These are phyloP conservation scores for Sicyos edulis DNA, from an alignment of 306 rosid genomes.

Conservation along the genomic window DNA sequence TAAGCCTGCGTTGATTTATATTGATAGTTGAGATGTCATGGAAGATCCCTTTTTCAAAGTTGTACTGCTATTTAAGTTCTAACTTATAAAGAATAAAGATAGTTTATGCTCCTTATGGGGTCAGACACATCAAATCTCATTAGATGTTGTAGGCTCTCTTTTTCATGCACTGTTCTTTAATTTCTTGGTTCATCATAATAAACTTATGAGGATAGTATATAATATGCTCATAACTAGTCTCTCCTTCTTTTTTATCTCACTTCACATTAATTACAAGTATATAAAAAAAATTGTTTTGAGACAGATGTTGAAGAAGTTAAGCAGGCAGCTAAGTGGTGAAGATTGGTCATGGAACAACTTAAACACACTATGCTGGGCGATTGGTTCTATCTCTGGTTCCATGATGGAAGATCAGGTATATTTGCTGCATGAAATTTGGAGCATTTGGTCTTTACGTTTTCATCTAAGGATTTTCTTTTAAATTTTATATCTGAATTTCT, in stretches of 20 bases:
- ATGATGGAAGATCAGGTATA: constrained; percentile 95
- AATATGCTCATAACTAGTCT: background rate
- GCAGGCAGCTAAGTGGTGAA: constrained; percentile 90
- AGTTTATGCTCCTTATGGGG: too few relatives aligned
- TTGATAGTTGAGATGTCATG: background rate
- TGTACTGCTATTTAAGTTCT: background rate
- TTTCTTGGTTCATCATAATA: too few relatives aligned
- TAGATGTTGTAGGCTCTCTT: too few relatives aligned
- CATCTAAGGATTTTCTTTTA: background rate
- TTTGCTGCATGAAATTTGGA: constrained; percentile 1
- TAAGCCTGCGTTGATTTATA: background rate
- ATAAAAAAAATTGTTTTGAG: background rate
- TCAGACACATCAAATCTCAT: too few relatives aligned
- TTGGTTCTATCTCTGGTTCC: constrained; percentile 98
- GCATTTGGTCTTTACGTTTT: constrained; percentile 7
- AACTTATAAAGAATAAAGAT: background rate
- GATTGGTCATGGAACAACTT: constrained; percentile 99
- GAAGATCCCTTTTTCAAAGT: constrained; percentile 10
- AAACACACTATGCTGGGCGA: constrained; percentile 97
- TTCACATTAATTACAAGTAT: too few relatives aligned
- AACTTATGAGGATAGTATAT: too few relatives aligned
- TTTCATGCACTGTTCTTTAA: too few relatives aligned
- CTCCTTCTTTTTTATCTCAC: background rate
- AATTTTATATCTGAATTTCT: background rate
- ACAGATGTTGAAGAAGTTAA: constrained; percentile 92